Evolutionary conservation across 2,329 filamentous ascomycete species (phyloP).

Genomic region (Claviceps paspali): DNA sequence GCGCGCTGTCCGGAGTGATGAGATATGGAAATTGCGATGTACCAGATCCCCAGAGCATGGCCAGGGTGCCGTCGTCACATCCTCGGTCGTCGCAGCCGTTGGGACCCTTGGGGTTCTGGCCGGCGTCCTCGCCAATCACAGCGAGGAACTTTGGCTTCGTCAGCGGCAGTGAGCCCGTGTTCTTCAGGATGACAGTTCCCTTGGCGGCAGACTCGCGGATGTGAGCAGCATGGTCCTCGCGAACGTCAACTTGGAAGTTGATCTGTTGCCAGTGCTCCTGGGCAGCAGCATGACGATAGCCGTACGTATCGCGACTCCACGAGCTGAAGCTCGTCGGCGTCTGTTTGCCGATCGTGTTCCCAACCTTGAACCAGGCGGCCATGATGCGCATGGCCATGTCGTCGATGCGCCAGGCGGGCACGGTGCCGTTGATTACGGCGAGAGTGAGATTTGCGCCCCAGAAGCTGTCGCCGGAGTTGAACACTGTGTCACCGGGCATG

Average conservation of each 20-base stretch:
- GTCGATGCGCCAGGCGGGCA: constrained; percentile 75
- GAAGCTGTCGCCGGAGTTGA: constrained; percentile 57
- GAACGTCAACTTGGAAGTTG: constrained; percentile 77
- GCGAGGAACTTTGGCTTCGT: constrained; percentile 60
- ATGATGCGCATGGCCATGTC: constrained; percentile 84
- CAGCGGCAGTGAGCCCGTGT: constrained; percentile 61
- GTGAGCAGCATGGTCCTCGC: constrained; percentile 51
- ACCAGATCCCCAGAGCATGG: constrained; percentile 69
- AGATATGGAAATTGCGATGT: constrained; percentile 62
- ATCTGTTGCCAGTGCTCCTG: constrained; percentile 49
- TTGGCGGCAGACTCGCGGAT: constrained; percentile 67
- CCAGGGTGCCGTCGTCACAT: constrained; percentile 45
- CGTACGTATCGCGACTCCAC: constrained; percentile 67
- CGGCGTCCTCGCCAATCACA: constrained; percentile 73
- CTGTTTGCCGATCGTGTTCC: constrained; percentile 31
- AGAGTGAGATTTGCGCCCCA: constrained; percentile 84
- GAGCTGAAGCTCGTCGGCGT: constrained; percentile 67
- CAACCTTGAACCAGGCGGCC: constrained; percentile 54
- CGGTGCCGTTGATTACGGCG: constrained; percentile 74
- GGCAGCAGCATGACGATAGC: constrained; percentile 49
- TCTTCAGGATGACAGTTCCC: constrained; percentile 83
- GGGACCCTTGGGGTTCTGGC: constrained; percentile 55
- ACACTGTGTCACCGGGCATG: constrained; percentile 74
- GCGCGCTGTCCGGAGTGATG: constrained; percentile 55
- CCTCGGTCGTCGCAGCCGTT: constrained; percentile 63